Evolutionary conservation across 2,329 filamentous ascomycete species (phyloP), one percentile per base, ranked within the genome.

Genomic region (Penicillium expansum): DNA sequence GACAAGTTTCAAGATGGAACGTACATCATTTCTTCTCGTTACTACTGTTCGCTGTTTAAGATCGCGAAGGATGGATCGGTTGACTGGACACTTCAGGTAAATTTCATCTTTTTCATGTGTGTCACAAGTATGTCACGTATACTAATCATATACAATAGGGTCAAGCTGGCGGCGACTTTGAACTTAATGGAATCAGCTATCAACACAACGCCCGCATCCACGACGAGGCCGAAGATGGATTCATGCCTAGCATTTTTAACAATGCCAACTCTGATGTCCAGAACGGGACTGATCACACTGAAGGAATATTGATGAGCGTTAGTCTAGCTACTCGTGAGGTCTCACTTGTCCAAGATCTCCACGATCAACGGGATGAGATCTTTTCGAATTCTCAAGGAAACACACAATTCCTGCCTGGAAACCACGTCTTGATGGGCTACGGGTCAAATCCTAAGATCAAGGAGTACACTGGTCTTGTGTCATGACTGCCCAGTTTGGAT

Each of bases 201-300:
- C 69, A 72, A 50, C 70, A 72, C 53, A 59, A 73, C 55, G 66
- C 68, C 2, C 70, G 73, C n/a, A 60, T 74, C 38, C 57, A 64
- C 37, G 60, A 63, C 18, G 65, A 70, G 35, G 67, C 66, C 18
- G 54, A 64, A 24, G 63, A 65, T 10, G 63, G 61, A 20, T 61
- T 73, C 18, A 63, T 64, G 10, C 48, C 75, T 20, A 62, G 63
- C 32, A 49, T 71, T 30, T 67, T 70, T 41, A 69, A 71, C 56
- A 71, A 72, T 47, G 62, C 62, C 38, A 70, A 69, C 39, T 60
- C 62, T 14, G 58, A 62, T 22, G 30, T 52, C 2, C 14, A 35
- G 4, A 52, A 52, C 4, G 50, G 50, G 2, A 52, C 41, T 20
- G 16, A 45, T 20, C 30, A 45, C n/a, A 52, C 50, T 9, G 41